These are phyloP conservation scores for Leishmania gerbilli DNA, from an alignment of 208 protist species.

Conservation along the genomic window DNA sequence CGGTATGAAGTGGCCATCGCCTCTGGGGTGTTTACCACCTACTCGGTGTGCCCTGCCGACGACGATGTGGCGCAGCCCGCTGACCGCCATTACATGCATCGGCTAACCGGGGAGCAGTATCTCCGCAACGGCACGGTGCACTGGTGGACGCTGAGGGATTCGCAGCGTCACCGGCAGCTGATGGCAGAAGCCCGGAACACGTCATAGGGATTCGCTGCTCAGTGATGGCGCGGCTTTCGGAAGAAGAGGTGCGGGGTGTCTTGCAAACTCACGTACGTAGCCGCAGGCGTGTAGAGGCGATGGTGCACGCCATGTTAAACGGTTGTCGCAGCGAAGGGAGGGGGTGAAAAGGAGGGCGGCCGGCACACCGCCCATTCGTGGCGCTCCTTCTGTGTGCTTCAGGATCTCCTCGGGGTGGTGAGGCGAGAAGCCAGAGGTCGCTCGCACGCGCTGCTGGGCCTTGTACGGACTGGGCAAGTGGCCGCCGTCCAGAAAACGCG, in stretches of 20 bases:
- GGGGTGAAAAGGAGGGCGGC: background rate
- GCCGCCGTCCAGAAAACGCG: background rate
- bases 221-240: background rate
- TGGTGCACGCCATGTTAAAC: background rate
- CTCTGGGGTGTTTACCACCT: slow-evolving; percentile 16
- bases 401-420: background rate
- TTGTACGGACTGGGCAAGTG: background rate
- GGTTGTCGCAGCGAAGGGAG: background rate
- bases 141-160: slow-evolving; percentile 30
- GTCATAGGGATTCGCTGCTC: background rate
- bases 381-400: background rate
- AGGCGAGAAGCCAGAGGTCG: background rate
- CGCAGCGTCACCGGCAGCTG: slow-evolving; percentile 21
- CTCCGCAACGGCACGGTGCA: slow-evolving; percentile 28
- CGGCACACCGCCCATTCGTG: background rate
- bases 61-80: background rate
- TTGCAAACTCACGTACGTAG: background rate
- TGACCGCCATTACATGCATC: background rate
- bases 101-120: background rate
- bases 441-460: background rate
- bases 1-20: slow-evolving; percentile 14
- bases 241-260: background rate
- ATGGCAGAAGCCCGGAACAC: slow-evolving; percentile 10
- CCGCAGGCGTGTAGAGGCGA: background rate
- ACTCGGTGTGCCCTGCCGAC: background rate